These are phyloP conservation scores for Colletotrichum sp. DNA, from an alignment of 2,329 filamentous ascomycete species.

Conservation along the genomic window DNA sequence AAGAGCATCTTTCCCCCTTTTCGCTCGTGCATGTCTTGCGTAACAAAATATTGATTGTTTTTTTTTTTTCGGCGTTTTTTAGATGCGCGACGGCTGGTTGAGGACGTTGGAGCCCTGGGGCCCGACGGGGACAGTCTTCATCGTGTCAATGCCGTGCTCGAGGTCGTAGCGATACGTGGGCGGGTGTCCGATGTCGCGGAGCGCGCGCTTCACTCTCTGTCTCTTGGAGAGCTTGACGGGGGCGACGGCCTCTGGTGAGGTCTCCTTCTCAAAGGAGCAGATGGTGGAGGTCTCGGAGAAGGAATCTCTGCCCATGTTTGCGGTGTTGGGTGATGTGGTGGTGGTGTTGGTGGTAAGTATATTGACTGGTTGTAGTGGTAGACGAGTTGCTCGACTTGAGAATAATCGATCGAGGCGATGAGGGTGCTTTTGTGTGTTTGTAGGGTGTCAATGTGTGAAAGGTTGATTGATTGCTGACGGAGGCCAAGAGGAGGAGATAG, in stretches of 20 bases:
- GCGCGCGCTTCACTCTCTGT: conserved; percentile 7
- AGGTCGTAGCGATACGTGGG: conserved; percentile 17
- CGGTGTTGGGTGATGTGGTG: background rate
- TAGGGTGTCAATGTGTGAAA: background rate
- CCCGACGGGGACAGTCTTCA: background rate
- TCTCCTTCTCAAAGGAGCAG: conserved; percentile 13
- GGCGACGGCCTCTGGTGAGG: background rate
- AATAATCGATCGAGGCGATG: background rate
- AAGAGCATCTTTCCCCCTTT: background rate
- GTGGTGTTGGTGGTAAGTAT: background rate
- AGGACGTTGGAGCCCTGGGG: conserved; percentile 13
- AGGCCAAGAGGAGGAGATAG: background rate
- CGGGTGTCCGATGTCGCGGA: conserved; percentile 11
- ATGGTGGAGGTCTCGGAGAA: conserved; percentile 16
- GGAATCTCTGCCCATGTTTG: conserved; percentile 3
- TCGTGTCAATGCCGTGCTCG: conserved; percentile 10
- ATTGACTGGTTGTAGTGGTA: background rate
- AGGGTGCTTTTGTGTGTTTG: background rate
- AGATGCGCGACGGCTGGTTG: conserved; percentile 14
- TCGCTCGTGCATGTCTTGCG: background rate
- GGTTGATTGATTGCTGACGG: conserved; percentile 7
- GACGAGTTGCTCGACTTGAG: background rate
- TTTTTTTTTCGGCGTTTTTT: background rate
- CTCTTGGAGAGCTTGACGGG: conserved; percentile 1
- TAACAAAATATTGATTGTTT: background rate